phyloP scores from a whole-genome alignment of 2,329 filamentous ascomycete species.

The Cladophialophora yegresii region DNA sequence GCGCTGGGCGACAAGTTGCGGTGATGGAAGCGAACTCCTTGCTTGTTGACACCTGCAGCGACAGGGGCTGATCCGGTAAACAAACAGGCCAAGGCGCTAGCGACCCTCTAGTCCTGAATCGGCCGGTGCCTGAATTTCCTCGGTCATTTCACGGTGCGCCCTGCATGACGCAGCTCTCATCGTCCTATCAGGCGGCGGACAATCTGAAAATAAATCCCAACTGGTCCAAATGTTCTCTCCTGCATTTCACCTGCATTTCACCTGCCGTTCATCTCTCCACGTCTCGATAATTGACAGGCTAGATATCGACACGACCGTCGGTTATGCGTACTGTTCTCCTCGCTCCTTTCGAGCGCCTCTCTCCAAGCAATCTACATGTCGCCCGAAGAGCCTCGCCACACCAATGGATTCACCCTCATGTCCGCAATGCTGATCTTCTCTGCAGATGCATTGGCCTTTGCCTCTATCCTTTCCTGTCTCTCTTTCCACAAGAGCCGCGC shows the following conservation, averaged over 20 bases:
- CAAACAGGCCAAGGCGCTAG: constrained; percentile 24
- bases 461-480: constrained; percentile 19
- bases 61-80: constrained; percentile 1
- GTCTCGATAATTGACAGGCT: not conserved
- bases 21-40: constrained; percentile 9
- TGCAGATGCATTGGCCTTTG: constrained; percentile 2
- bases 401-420: constrained; percentile 7
- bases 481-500: constrained; percentile 26
- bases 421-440: constrained; percentile 11
- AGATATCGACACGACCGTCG: not conserved
- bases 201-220: not conserved
- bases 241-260: constrained; percentile 21
- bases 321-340: constrained; percentile 3
- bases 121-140: constrained; percentile 9
- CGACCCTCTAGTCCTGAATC: not conserved
- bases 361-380: not conserved
- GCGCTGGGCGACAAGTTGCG: constrained; percentile 17
- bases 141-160: not conserved
- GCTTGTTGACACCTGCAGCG: constrained; percentile 3
- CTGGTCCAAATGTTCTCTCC: constrained; percentile 16
- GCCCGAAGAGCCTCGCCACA: constrained; percentile 14
- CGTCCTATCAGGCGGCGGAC: not conserved
- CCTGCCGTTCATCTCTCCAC: not conserved
- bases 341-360: not conserved
- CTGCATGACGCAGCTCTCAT: constrained; percentile 12